Evolutionary conservation across 306 rosid genomes (phyloP).

Genomic region (Prunus mira): DNA sequence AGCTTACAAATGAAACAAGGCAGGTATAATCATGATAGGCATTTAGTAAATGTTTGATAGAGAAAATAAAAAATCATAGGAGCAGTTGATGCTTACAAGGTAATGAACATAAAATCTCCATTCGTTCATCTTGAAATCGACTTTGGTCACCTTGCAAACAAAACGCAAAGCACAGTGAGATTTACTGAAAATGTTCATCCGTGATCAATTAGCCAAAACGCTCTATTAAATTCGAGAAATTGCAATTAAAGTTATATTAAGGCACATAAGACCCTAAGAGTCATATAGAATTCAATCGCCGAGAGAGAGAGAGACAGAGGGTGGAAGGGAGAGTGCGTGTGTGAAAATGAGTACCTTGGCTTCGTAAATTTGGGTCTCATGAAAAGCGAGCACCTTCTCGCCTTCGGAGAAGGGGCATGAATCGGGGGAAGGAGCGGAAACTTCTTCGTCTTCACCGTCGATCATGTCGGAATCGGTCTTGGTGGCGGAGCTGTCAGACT

Average conservation of each 20-base stretch:
- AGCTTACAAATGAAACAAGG: background rate
- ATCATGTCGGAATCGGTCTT: constrained; percentile 38
- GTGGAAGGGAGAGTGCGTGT: no score
- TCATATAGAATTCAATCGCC: background rate
- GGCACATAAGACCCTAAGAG: no score
- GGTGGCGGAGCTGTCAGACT: constrained; percentile 27
- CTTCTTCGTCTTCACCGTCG: constrained; percentile 17
- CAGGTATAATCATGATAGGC: background rate
- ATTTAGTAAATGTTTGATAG: background rate
- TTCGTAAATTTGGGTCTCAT: constrained; percentile 40
- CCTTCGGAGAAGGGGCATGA: constrained; percentile 48
- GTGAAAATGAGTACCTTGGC: constrained; percentile 49
- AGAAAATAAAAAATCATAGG: background rate
- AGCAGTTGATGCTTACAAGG: constrained; percentile 40
- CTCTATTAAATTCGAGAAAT: no score
- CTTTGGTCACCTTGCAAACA: constrained; percentile 47
- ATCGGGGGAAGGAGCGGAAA: constrained; percentile 22
- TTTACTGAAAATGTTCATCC: background rate
- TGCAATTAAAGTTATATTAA: background rate
- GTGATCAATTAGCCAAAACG: background rate
- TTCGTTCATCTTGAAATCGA: constrained; percentile 25
- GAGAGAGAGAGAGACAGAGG: no score
- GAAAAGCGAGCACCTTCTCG: constrained; percentile 63
- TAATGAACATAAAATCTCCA: constrained; percentile 72
- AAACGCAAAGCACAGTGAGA: constrained; percentile 3